Evolutionary conservation across 768 basidiomycete species (phyloP), one percentile per base, ranked within the genome.

Genomic region (Galerina marginata): DNA sequence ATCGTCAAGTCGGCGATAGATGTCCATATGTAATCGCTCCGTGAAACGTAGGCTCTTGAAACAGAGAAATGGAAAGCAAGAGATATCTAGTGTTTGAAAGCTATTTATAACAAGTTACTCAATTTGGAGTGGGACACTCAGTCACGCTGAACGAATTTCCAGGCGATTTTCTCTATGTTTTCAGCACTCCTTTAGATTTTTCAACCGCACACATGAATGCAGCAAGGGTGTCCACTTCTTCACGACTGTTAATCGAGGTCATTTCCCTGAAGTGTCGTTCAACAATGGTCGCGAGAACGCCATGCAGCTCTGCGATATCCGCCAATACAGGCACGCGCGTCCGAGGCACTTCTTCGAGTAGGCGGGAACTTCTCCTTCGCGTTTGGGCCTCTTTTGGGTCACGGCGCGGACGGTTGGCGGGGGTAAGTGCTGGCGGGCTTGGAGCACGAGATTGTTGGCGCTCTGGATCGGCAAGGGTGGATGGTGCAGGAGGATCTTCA

Each of bases 141-240:
- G 5, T 7, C 7, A 33, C 7, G 29, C 29, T 5, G 29, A 7
- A 5, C 29, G 29, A 7, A 33, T 33, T 33, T 33, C 29, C 29
- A 33, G 29, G 29, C 29, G 7, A 33, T 33, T 33, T 20, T 20
- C 20, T 33, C 29, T 33, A 33, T 33, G 29, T 40, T 57, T 15
- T 48, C 60, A 47, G 60, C 62, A 55, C 58, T 29, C 67, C 77
- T 65, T 84, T 86, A 59, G 77, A 76, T 72, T 85, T 86, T 72
- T 88, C 90, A 51, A 92, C 83, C 14, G 86, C 82, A 65, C 84
- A 87, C 89, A 93, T 89, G 65, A 93, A 93, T 33, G 87, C 83
- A 16, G 90, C 89, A 42, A 93, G 76, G n/a, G 87, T 90, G 61
- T 93, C 92, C 48, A 91, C 86, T 73, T 94, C 92, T 72, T 88